phyloP scores from a whole-genome alignment of 2,329 filamentous ascomycete species.

The Fusarium mundagurra region DNA sequence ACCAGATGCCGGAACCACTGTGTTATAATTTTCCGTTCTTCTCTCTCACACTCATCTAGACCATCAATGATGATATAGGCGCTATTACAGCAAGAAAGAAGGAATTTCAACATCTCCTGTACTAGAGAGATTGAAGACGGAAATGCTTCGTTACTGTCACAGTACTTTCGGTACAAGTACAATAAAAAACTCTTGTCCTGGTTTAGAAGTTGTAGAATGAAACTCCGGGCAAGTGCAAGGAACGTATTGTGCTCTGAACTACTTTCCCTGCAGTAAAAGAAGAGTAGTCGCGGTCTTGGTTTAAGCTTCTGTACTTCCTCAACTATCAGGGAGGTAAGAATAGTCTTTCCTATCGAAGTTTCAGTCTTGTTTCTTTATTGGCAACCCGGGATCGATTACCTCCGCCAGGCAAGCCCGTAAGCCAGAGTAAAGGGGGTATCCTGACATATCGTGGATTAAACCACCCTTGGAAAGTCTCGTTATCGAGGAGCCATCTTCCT shows the following conservation, averaged over 20 bases:
- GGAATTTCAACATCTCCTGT: fast-evolving
- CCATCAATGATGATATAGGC: background rate
- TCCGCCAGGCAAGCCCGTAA: background rate
- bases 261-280: background rate
- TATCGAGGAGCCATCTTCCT: background rate
- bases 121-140: fast-evolving
- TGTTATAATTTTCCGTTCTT: background rate
- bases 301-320: background rate
- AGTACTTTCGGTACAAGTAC: fast-evolving
- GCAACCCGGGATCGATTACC: fast-evolving
- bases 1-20: background rate
- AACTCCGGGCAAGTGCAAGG: fast-evolving
- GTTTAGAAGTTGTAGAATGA: fast-evolving
- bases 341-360: background rate
- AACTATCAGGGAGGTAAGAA: fast-evolving
- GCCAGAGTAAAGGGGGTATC: fast-evolving
- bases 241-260: fast-evolving
- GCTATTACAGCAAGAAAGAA: background rate
- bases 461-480: fast-evolving
- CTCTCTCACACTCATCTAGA: background rate
- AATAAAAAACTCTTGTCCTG: background rate
- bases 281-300: fast-evolving
- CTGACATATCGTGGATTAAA: fast-evolving
- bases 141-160: background rate
- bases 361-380: background rate